phyloP scores from a whole-genome alignment of 768 basidiomycete species.

The Russula olivacea region DNA sequence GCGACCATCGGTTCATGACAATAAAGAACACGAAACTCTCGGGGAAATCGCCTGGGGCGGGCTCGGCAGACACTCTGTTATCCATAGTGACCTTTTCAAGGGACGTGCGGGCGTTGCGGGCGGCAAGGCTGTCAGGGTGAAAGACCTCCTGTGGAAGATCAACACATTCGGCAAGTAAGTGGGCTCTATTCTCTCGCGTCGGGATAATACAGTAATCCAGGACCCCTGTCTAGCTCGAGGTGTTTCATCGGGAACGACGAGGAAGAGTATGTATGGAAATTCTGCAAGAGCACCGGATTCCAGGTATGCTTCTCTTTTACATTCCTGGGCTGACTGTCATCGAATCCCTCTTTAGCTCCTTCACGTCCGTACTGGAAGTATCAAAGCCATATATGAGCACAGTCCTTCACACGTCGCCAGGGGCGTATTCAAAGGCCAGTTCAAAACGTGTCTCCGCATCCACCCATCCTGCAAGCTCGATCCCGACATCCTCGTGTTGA shows the following conservation, averaged over 20 bases:
- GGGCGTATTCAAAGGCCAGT: conserved; percentile 45
- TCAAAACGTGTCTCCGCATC: conserved; percentile 42
- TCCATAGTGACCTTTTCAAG: conserved; percentile 23
- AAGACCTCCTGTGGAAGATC: conserved; percentile 23
- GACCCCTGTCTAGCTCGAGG: conserved; percentile 13
- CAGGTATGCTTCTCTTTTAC: conserved; percentile 13
- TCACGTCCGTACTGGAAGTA: conserved; percentile 19
- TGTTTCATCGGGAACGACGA: conserved; percentile 25
- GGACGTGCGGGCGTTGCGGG: neutral
- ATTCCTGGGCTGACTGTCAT: neutral
- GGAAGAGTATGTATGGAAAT: conserved; percentile 26
- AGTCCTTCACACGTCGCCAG: conserved; percentile 32
- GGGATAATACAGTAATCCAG: neutral
- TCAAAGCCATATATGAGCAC: conserved; percentile 23
- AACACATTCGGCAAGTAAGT: conserved; percentile 22
- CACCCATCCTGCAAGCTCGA: conserved; percentile 42
- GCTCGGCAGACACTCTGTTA: conserved; percentile 33
- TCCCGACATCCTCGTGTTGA: conserved; percentile 47
- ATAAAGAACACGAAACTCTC: conserved; percentile 38
- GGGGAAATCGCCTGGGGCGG: conserved; percentile 47
- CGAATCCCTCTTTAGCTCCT: conserved; percentile 13
- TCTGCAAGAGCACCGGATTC: conserved; percentile 17
- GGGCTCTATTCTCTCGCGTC: neutral
- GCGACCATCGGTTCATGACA: conserved; percentile 33
- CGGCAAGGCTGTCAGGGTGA: conserved; percentile 20